phyloP scores from a whole-genome alignment of 495 filamentous ascomycete genomes.

The Aspergillus carlsbadensis region DNA sequence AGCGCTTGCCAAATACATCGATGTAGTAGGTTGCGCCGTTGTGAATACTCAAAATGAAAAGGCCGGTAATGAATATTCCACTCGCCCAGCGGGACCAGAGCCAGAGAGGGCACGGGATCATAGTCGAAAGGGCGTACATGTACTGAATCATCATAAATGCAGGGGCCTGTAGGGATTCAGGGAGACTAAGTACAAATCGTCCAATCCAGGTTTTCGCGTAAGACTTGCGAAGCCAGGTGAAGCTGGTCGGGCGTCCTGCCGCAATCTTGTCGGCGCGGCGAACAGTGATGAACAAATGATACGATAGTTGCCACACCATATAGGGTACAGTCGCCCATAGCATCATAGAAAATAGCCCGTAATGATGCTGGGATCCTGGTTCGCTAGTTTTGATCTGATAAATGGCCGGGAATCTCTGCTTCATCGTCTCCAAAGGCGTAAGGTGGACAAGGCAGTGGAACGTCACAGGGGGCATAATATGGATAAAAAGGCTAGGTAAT shows the following conservation, averaged over 20 bases:
- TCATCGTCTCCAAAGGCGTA: conserved; percentile 60
- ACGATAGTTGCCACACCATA: conserved; percentile 83
- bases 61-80: conserved; percentile 66
- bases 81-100: conserved; percentile 87
- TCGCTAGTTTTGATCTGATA: conserved; percentile 76
- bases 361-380: conserved; percentile 69
- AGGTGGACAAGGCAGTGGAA: conserved; percentile 91
- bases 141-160: conserved; percentile 98
- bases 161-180: conserved; percentile 72
- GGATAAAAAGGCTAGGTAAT: conserved; percentile 81
- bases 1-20: conserved; percentile 92
- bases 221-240: conserved; percentile 92
- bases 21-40: conserved; percentile 98
- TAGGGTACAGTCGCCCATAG: conserved; percentile 93
- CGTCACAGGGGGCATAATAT: conserved; percentile 95
- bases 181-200: conserved; percentile 75
- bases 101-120: conserved; percentile 93
- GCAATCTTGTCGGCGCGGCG: conserved; percentile 91
- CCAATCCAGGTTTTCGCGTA: conserved; percentile 89
- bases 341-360: conserved; percentile 81
- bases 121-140: conserved; percentile 81
- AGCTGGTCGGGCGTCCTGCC: conserved; percentile 91
- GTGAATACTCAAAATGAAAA: conserved; percentile 90
- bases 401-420: conserved; percentile 79
- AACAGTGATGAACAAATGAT: conserved; percentile 92